Evolutionary conservation across 805 yeast genomes (phyloP).

Genomic region (Kazachstania africana): DNA sequence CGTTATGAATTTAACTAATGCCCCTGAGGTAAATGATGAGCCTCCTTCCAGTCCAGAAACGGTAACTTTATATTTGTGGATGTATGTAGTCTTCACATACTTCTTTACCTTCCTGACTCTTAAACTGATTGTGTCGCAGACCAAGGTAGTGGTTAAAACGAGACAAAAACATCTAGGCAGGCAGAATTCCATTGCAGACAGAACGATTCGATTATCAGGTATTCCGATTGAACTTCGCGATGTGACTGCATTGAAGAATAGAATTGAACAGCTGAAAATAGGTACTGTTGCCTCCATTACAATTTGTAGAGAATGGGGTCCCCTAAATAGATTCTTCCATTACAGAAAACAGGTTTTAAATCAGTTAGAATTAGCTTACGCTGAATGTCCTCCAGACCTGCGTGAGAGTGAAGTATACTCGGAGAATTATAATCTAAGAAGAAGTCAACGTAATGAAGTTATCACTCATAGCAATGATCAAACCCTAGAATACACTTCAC

Average conservation of each 20-base stretch:
- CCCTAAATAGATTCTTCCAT: constrained; percentile 52
- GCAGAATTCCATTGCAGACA: constrained; percentile 81
- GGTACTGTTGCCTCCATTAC: constrained; percentile 71
- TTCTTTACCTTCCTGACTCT: constrained; percentile 63
- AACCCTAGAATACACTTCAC: background rate
- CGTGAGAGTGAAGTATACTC: constrained; percentile 18
- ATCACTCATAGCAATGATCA: constrained; percentile 1
- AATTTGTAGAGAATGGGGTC: constrained; percentile 80
- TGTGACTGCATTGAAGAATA: constrained; percentile 56
- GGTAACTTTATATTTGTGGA: constrained; percentile 55
- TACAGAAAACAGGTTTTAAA: constrained; percentile 42
- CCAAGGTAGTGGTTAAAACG: constrained; percentile 59
- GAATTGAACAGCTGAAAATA: constrained; percentile 65
- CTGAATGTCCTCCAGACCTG: constrained; percentile 22
- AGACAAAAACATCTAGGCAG: constrained; percentile 75
- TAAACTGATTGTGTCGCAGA: constrained; percentile 51
- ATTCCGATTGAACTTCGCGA: constrained; percentile 74
- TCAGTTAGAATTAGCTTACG: constrained; percentile 44
- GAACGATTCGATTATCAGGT: constrained; percentile 80
- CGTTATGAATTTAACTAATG: background rate
- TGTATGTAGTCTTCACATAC: constrained; percentile 79
- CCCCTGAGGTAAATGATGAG: constrained; percentile 12
- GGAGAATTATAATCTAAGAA: constrained; percentile 8
- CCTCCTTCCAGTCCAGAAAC: constrained; percentile 28
- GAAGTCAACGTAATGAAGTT: constrained; percentile 1